Base-by-base conservation (phyloP, 1,284 basidiomycete species). In the Filobasidium uniguttulatum region DNA sequence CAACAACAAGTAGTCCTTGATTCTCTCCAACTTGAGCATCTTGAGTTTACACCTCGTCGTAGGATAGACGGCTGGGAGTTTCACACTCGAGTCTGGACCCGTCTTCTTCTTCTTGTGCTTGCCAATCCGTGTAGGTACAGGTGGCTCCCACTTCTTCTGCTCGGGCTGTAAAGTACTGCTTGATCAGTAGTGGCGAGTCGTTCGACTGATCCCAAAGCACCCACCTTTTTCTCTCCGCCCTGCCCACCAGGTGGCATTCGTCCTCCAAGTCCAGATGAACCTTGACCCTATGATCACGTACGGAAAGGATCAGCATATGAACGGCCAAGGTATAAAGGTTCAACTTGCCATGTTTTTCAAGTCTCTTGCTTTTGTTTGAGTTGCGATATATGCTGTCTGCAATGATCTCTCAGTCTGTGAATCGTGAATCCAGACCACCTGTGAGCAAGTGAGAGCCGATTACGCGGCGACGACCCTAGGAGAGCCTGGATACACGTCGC, bases 101-200 rank as follows among this genome's bases (percentile, higher is more conserved):
- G 81, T 79, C 73, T 78, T 82, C 74, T 84, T 83, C 75, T 86
- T 83, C 71, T 80, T 85, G 77, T 85, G 89, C 79, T 93, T 94
- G 50, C 94, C 94, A 30, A 97, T 87, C 52, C 90, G 84, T 31
- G 94, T 97, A 10, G 94, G 93, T 47, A 97, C 79, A 56, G 94
- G 94, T 10, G 94, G 91, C 69, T 98, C 94, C 91, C 93, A 99
- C 73, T 97, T 96, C 79, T 93, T 89, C 62, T 64, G 61, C 57
- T 52, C 35, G 22, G 36, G 34, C 45, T 44, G 52, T 2, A 49
- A 23, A 36, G 28, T 25, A 10, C 17, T 5, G 14, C 8, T 23
- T 34, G n/a, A 23, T 36, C 37, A 44, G 28, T 20, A 38, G 25
- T 15, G 19, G 34, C 30, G 30, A 30, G 44, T 43, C 14, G 33